Base-by-base conservation (phyloP, 345 rosid genomes). In the Bruguiera gymnorhiza region DNA sequence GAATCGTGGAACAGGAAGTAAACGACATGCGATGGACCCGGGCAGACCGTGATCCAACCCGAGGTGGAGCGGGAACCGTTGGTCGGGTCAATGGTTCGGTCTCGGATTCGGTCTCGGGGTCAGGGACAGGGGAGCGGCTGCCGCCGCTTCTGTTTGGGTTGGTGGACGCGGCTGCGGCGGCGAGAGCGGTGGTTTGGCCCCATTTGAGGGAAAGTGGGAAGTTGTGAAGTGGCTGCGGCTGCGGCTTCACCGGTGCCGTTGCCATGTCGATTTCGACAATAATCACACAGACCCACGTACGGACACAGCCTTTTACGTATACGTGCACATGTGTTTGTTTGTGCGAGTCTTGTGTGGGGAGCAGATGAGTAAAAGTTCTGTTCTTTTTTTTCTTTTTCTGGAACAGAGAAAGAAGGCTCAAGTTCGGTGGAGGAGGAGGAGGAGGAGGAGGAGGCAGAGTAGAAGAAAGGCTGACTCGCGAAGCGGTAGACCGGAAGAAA, bases 201-300 rank as follows among this genome's bases (percentile, higher is more conserved):
- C 91, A 89, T 71, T 81, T 83, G 19, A 82, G 85, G 56, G 83
- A 82, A 70, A 90, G 76, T 51, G 91, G 73, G 74, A 87, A 93
- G 78, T 87, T 84, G 81, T 90, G 93, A 56, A 91, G 83, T 67
- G 88, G 50, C 50, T 43, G 50, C 60, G 60, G 89, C 75, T 87
- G 90, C 9, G 89, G 83, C 80, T 89, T 87, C 64, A 83, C 84
- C 19, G 92, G 85, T 26, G 86, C 79, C 26, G 87, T 76, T 13
- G 91, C 85, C 88, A 90, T 43, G 19, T 11, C 15, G 15, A 11
- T 13, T 39, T 2, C 13, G 11, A 2, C 3, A 15, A 39, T 39
- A 10, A 11, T 39, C 48, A 39, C 48, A 39, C 48, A 39, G 16
- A 39, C 16, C 11, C 48, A 39, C 43, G 11, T 9, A 37, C 43